Conservation (phyloP, 2,329 filamentous ascomycete genomes). For the Ophiosphaerella narmari region DNA sequence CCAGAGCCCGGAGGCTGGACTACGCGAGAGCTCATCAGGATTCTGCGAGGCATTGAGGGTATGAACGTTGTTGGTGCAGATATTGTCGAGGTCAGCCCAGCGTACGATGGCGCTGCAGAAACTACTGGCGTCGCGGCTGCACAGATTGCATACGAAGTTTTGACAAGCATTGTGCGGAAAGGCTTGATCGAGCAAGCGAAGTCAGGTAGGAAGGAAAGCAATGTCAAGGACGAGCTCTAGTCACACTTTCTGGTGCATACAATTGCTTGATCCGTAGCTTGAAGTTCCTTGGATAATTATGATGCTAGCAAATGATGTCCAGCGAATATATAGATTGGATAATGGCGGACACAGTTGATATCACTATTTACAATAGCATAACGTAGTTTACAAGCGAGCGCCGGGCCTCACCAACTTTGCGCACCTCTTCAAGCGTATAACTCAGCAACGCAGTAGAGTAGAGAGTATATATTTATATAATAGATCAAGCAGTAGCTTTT, state of each 20-base stretch:
- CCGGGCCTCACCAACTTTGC: too few relatives aligned
- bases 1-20: conserved; percentile 93
- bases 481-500: too few relatives aligned
- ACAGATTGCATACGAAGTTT: conserved; percentile 83
- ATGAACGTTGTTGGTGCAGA: conserved; percentile 88
- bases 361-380: too few relatives aligned
- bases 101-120: conserved; percentile 80
- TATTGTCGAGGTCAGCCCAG: conserved; percentile 85
- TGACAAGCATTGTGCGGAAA: conserved; percentile 74
- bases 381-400: too few relatives aligned
- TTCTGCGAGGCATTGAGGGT: conserved; percentile 78
- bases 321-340: too few relatives aligned
- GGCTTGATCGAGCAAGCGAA: conserved; percentile 50
- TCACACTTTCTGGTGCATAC: neutral
- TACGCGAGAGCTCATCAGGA: conserved; percentile 81
- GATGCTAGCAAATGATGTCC: too few relatives aligned
- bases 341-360: too few relatives aligned
- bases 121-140: conserved; percentile 81
- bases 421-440: too few relatives aligned
- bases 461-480: too few relatives aligned
- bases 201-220: conserved; percentile 17
- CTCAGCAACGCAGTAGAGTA: too few relatives aligned
- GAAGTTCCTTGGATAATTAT: too few relatives aligned
- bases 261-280: too few relatives aligned
- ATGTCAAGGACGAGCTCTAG: conserved; percentile 35